Base-by-base conservation (phyloP, 352 stramenopile genomes). In the Phytophthora citricola region DNA sequence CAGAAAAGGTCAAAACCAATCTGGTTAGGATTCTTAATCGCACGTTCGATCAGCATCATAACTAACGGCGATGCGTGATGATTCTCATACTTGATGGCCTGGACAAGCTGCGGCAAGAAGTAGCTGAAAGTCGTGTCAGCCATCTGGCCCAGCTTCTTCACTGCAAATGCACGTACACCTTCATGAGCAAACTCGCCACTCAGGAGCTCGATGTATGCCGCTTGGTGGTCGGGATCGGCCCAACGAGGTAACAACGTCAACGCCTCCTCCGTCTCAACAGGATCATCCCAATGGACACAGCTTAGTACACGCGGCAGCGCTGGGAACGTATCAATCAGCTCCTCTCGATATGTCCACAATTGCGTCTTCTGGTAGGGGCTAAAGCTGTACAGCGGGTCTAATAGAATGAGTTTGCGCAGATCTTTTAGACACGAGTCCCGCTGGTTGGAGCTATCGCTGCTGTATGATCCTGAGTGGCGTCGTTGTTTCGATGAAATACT, bases 1-100 rank as follows among this genome's bases (percentile, higher is more conserved):
- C 90, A 97, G 58, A 96, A 97, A 4, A 97, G 79, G 55, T 93
- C 84, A 54, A 96, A 94, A 17, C 90, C 90, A 48, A 97, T 92
- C 52, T 93, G 79, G 53, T 93, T 93, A 10, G 87, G 89, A 43
- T 92, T 92, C 62, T 92, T 91, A 48, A 95, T 90, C 0, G 87
- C 89, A 17, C 89, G 80, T 26, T 91, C 80, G 29, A 97, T 89
- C 8, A 97, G 58, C 39, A 92, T 64, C 62, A 89, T 73, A 22
- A 81, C 76, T 4, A 97, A 63, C 17, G 84, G 78, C 10, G 83
- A 93, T 5, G 86, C 62, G 66, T 94, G 82, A 51, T 94, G 86
- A 58, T 89, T 91, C 56, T 97, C 89, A 31, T 86, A 95, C 72
- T 97, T 97, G 51, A 97, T 79, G 7, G 84, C 86, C 52, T 97